A percentile compares a stretch with the other conserved stretches of the same genome.
Evolutionary conservation across 148 eudicot genomes (phyloP).

Genomic region (Camellia lanceoleosa): DNA sequence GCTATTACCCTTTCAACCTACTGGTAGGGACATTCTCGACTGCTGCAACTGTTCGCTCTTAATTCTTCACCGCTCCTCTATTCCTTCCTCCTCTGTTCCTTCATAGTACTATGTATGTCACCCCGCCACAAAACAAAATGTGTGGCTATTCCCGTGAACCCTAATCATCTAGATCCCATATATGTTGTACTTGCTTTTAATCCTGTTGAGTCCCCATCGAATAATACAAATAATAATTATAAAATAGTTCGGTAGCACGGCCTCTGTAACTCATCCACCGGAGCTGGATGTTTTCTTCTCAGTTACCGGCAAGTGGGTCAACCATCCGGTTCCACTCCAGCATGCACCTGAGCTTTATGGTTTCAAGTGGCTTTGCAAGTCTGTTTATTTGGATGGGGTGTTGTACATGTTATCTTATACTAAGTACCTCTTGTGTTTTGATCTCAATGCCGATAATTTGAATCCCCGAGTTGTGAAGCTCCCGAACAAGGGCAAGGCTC

Average conservation of each 20-base stretch:
- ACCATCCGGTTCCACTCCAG: background rate
- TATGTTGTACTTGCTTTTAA: conserved; percentile 9
- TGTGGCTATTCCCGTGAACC: background rate
- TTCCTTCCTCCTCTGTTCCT: background rate
- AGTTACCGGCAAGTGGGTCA: conserved; percentile 17
- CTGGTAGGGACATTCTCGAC: background rate
- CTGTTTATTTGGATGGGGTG: conserved; percentile 3
- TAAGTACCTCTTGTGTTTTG: conserved; percentile 11
- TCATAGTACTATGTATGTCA: conserved; percentile 5
- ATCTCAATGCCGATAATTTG: conserved; percentile 6
- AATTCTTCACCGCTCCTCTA: background rate
- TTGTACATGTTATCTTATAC: background rate
- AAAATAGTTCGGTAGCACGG: background rate
- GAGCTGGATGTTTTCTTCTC: conserved; percentile 16
- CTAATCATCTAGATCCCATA: background rate
- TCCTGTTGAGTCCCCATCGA: background rate
- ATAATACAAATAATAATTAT: background rate
- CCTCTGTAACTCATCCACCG: background rate
- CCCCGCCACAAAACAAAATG: conserved; percentile 20
- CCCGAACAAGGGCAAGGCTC: background rate
- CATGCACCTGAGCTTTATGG: background rate
- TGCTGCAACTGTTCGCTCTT: conserved; percentile 2
- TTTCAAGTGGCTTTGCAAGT: background rate
- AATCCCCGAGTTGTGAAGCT: conserved; percentile 6
- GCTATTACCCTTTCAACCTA: background rate